Percentiles rank a stretch among this genome's conserved stretches.
phyloP scores from a whole-genome alignment of 2,329 filamentous ascomycete species.

The Elsinoe arachidis region DNA sequence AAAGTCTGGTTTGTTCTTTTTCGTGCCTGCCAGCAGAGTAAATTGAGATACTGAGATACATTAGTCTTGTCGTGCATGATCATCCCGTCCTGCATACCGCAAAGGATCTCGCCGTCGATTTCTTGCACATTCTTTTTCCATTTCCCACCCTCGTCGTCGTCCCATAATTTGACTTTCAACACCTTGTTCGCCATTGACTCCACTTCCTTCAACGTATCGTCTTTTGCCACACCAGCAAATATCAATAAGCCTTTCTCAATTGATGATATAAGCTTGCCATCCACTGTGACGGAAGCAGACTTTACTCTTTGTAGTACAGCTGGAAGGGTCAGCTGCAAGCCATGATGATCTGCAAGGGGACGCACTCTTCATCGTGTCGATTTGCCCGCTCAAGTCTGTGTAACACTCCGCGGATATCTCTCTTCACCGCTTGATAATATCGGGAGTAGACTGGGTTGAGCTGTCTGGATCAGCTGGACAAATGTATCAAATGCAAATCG shows the following conservation, averaged over 20 bases:
- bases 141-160: constrained; percentile 67
- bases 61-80: not conserved
- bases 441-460: not conserved
- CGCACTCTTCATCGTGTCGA: constrained; percentile 34
- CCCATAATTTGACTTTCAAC: constrained; percentile 85
- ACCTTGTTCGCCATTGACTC: constrained; percentile 78
- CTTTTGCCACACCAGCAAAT: constrained; percentile 81
- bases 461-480: constrained; percentile 4
- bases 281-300: constrained; percentile 90
- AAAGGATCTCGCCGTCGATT: constrained; percentile 85
- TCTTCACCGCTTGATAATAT: not conserved
- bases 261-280: constrained; percentile 78
- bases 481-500: not conserved
- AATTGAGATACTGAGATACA: constrained; percentile 78
- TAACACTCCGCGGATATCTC: not conserved
- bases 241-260: constrained; percentile 87
- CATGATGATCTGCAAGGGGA: constrained; percentile 12
- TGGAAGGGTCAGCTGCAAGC: constrained; percentile 34
- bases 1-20: constrained; percentile 92
- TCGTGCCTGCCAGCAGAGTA: constrained; percentile 85
- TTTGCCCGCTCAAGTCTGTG: not conserved
- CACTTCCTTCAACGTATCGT: constrained; percentile 82
- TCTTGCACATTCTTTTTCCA: constrained; percentile 90
- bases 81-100: constrained; percentile 51
- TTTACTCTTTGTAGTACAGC: constrained; percentile 89